phyloP scores from a whole-genome alignment of 1,139 yeast genomes.

The Debaryomyces sp. region DNA sequence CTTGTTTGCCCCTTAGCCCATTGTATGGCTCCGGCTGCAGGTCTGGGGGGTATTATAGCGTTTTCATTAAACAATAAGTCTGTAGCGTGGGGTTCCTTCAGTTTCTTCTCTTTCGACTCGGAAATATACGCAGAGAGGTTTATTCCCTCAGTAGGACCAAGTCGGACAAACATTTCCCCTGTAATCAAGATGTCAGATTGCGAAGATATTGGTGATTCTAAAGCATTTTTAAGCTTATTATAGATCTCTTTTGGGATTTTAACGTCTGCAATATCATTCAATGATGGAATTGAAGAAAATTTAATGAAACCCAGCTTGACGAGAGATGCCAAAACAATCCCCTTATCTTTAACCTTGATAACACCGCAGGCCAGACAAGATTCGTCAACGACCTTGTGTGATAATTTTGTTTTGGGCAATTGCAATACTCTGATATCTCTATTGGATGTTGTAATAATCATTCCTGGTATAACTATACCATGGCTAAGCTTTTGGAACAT shows the following conservation, averaged over 20 bases:
- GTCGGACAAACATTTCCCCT: slow-evolving; percentile 74
- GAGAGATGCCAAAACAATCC: slow-evolving; percentile 40
- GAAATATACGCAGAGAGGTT: slow-evolving; percentile 39
- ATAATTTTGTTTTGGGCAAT: slow-evolving; percentile 59
- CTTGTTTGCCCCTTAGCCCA: slow-evolving; percentile 82
- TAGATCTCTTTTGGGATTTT: slow-evolving; percentile 38
- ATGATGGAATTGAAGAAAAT: slow-evolving; percentile 41
- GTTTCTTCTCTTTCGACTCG: slow-evolving; percentile 38
- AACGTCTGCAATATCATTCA: slow-evolving; percentile 40
- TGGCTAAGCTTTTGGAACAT: slow-evolving; percentile 62
- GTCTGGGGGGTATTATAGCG: slow-evolving; percentile 73
- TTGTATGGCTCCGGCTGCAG: slow-evolving; percentile 75
- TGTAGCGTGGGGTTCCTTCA: slow-evolving; percentile 26
- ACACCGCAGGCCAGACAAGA: slow-evolving; percentile 55
- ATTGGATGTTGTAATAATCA: slow-evolving; percentile 57
- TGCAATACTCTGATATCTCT: slow-evolving; percentile 67
- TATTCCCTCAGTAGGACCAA: slow-evolving; percentile 56
- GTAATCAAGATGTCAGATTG: slow-evolving; percentile 52
- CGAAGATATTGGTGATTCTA: slow-evolving; percentile 26
- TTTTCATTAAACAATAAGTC: slow-evolving; percentile 64
- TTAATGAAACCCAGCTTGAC: slow-evolving; percentile 43
- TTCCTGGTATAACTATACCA: slow-evolving; percentile 67
- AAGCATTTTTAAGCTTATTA: slow-evolving; percentile 23
- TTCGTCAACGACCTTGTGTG: slow-evolving; percentile 68
- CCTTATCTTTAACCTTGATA: slow-evolving; percentile 31